These are phyloP conservation scores for Mucor racemosus DNA, from an alignment of 371 early-diverging fungal species.

Conservation along the genomic window DNA sequence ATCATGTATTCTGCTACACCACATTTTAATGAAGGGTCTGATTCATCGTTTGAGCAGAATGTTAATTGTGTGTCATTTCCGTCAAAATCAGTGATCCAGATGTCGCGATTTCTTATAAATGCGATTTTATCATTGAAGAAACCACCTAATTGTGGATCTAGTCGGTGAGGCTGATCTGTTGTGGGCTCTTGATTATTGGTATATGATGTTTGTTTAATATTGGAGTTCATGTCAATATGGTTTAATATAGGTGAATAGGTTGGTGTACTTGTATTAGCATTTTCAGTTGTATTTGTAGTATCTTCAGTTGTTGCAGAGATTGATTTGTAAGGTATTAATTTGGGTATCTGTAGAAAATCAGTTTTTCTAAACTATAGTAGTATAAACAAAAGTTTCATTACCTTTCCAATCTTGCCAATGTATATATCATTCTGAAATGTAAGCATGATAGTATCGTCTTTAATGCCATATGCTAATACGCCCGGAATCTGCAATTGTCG, in stretches of 20 bases:
- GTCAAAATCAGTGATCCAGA: slow-evolving; percentile 64
- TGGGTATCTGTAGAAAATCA: slow-evolving; percentile 13
- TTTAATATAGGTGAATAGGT: slow-evolving; percentile 2
- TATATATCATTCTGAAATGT: slow-evolving; percentile 18
- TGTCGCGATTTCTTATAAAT: slow-evolving; percentile 66
- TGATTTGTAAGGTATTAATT: slow-evolving; percentile 13
- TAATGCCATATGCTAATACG: slow-evolving; percentile 8
- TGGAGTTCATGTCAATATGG: background rate
- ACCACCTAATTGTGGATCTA: slow-evolving; percentile 71
- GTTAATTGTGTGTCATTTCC: slow-evolving; percentile 72
- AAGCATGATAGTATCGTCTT: slow-evolving; percentile 12
- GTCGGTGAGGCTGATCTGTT: background rate
- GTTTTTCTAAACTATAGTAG: background rate
- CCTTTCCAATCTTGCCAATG: slow-evolving; percentile 17
- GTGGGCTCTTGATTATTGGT: background rate
- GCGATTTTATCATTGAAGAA: slow-evolving; percentile 53
- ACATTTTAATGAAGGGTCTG: slow-evolving; percentile 49
- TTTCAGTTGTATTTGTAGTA: background rate
- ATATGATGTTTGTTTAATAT: background rate
- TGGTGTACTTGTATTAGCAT: background rate
- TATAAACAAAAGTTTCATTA: background rate
- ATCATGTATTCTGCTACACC: slow-evolving; percentile 79
- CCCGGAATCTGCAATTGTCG: slow-evolving; percentile 11
- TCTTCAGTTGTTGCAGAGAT: background rate
- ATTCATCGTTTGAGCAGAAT: slow-evolving; percentile 46